These are phyloP conservation scores for Zygnema circumcarinatum DNA, from an alignment of 139 green algal species.

Conservation along the genomic window DNA sequence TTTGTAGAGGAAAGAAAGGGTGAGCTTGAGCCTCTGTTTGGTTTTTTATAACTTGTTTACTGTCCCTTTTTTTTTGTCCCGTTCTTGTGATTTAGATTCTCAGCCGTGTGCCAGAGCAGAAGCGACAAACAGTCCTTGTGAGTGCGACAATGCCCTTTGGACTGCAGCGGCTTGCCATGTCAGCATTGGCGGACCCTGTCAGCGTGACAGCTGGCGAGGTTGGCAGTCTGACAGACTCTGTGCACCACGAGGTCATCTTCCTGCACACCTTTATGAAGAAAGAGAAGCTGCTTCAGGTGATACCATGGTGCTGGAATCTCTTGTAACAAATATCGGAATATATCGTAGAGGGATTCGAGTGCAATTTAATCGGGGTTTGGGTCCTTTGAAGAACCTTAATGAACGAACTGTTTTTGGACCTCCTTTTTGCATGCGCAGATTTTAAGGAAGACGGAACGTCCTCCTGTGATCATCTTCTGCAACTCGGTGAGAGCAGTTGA, in stretches of 20 bases:
- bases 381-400: no score
- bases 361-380: no score
- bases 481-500: constrained; percentile 87
- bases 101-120: not conserved
- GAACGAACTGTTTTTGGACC: no score
- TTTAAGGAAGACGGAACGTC: constrained; percentile 61
- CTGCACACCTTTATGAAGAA: constrained; percentile 87
- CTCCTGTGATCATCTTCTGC: constrained; percentile 86
- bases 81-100: not conserved
- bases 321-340: constrained; percentile 75
- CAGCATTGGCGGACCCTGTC: constrained; percentile 13
- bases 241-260: constrained; percentile 74
- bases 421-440: not conserved
- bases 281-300: constrained; percentile 68
- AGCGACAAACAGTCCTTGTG: constrained; percentile 88
- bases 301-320: constrained; percentile 45
- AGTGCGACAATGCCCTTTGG: constrained; percentile 83
- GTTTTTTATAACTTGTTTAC: no score
- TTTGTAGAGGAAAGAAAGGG: no score
- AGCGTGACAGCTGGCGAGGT: constrained; percentile 3
- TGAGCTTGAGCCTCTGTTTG: no score
- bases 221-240: constrained; percentile 1
- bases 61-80: not conserved
- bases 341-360: no score
- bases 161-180: constrained; percentile 78